phyloP scores from a whole-genome alignment of 805 yeast genomes.

The Cyberlindnera euphorbiiphila region DNA sequence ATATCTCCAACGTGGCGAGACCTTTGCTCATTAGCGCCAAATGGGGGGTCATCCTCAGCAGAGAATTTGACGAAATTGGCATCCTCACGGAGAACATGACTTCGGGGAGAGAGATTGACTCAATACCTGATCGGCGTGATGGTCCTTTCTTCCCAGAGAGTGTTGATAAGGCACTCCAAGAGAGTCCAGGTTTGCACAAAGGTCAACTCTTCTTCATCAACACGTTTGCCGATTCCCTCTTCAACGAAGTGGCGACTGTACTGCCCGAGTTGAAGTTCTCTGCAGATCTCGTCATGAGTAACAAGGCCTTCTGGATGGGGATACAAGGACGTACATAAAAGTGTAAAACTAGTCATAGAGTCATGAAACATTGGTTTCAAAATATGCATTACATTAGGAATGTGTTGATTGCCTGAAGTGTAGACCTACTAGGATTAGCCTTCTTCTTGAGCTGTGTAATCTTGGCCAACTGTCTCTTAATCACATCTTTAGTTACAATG shows the following conservation, averaged over 20 bases:
- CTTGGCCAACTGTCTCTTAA: conserved; percentile 52
- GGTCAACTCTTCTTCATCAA: conserved; percentile 83
- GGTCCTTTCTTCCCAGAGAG: conserved; percentile 32
- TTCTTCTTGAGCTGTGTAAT: conserved; percentile 45
- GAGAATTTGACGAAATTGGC: conserved; percentile 72
- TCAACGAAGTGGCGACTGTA: conserved; percentile 54
- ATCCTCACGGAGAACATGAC: conserved; percentile 41
- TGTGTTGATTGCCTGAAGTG: conserved; percentile 67
- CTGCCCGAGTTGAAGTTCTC: conserved; percentile 58
- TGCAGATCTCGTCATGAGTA: conserved; percentile 12
- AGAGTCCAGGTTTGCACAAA: conserved; percentile 50
- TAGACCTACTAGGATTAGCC: conserved; percentile 73
- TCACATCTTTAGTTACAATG: conserved; percentile 43
- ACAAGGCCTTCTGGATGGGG: conserved; percentile 13
- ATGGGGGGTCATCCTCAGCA: conserved; percentile 80
- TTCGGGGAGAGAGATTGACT: conserved; percentile 23
- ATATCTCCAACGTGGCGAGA: conserved; percentile 88
- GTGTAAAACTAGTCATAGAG: too few species aligned
- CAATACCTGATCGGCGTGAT: conserved; percentile 18
- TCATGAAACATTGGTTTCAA: too few species aligned
- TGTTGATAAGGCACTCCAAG: conserved; percentile 41
- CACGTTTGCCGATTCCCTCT: conserved; percentile 76
- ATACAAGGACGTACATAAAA: not conserved
- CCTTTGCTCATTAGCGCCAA: conserved; percentile 69
- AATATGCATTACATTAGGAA: conserved; percentile 43